These are phyloP conservation scores for Starmerella gropengiesseri DNA, from an alignment of 805 yeast species.

Conservation along the genomic window DNA sequence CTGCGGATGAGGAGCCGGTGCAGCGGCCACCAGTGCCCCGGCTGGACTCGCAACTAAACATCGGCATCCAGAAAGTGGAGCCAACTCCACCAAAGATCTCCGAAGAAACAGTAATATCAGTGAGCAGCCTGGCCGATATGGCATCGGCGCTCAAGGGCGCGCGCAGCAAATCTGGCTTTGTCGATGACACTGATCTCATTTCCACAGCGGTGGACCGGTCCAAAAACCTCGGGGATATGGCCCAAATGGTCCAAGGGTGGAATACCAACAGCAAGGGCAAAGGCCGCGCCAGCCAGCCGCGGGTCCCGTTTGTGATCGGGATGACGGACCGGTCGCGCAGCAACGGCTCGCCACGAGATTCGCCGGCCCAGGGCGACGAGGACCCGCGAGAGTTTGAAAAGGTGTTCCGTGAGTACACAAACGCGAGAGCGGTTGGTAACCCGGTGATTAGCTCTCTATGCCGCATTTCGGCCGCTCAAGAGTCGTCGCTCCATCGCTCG, in stretches of 20 bases:
- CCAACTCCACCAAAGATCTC: conserved; percentile 25
- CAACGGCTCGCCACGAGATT: not conserved
- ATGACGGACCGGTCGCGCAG: not conserved
- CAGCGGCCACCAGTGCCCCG: not conserved
- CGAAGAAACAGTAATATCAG: conserved; percentile 24
- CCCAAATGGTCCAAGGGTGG: conserved; percentile 19
- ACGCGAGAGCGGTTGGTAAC: conserved; percentile 19
- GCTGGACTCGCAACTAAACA: conserved; percentile 11
- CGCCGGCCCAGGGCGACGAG: conserved; percentile 11
- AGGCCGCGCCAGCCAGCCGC: not conserved
- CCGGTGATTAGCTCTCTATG: conserved; percentile 17
- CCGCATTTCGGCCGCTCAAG: conserved; percentile 9
- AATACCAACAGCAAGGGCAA: not conserved
- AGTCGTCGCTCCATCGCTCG: not conserved
- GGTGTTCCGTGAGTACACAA: conserved; percentile 21
- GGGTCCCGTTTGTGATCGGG: not conserved
- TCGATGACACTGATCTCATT: conserved; percentile 22
- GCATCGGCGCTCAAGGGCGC: conserved; percentile 22
- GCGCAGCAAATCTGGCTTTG: conserved; percentile 20
- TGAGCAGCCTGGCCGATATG: conserved; percentile 24
- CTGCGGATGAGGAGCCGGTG: not conserved
- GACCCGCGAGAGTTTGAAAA: conserved; percentile 22
- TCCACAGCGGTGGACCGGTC: conserved; percentile 22
- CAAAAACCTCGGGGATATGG: conserved; percentile 20
- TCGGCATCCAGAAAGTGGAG: conserved; percentile 22